Evolutionary conservation across 1,284 basidiomycete genomes (phyloP), one percentile per base, ranked within the genome.

Genomic region (Rhodotorula sp.): DNA sequence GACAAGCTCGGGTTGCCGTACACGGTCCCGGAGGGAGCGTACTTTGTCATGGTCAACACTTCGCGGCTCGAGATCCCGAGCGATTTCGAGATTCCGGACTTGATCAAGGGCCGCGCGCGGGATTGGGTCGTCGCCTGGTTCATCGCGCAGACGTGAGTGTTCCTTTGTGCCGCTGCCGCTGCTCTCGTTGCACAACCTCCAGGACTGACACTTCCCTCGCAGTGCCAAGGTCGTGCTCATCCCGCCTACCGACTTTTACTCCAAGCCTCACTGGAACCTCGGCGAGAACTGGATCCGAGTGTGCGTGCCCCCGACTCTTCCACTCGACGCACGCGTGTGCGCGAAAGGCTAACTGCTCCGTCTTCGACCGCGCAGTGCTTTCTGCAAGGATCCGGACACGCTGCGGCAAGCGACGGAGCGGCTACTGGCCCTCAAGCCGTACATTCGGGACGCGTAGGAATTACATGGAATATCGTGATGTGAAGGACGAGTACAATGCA

Each of bases 181-280:
- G 48, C 15, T 43, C n/a, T 48, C 5, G 50, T 45, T 63, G 38
- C 38, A 43, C 38, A 16, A 60, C 34, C 50, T 38, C 16, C 28
- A 2, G 10, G 65, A 49, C 18, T 34, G 48, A 16, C 61, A 10
- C 21, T 45, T 55, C 15, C 28, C 2, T 43, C 38, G 38, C 28
- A 60, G 45, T 79, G 82, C 95, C 56, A 91, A 91, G 28, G 93
- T 97, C 28, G 95, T 93, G 54, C 88, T 89, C 19, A 97, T 97
- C 73, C 93, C 93, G 10, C 91, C 93, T 68, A 95, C 93, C 84
- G 93, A 94, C 90, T 97, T 97, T 81, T 97, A 95, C 83, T 91
- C 90, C 78, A 85, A 88, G 77, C 90, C 92, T 69, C 92, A 97
- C 80, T 85, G 87, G 56, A 81, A 83, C 62, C 92, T 97, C 67